Base-by-base conservation (phyloP, 2,329 filamentous ascomycete genomes). In the Cercospora sp. region DNA sequence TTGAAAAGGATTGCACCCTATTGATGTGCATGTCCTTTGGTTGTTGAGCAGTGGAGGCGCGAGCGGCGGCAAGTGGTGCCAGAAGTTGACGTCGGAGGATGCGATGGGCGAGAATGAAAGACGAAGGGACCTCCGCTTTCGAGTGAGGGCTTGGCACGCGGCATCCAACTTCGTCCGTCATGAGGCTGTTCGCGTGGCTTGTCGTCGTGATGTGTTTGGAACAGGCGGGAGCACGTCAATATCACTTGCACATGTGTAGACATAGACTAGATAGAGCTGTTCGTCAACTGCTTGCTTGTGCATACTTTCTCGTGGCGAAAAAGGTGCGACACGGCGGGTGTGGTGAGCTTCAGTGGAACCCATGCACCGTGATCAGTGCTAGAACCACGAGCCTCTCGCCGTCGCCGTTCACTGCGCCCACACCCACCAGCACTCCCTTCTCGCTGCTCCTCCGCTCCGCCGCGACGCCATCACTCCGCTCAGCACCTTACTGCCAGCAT, bases 391-490 rank as follows among this genome's bases (percentile, higher is more conserved):
- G 26, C 51, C 45, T 26, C 45, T 51, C 18, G 45, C 45, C 45
- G 45, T 26, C 45, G 45, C 45, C 45, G 45, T 51, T 51, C 45
- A 20, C 18, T 51, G 28, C 23, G 53, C 16, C 53, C 53, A 30
- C 53, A 30, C 30, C 26, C 53, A 16, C 53, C 53, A 20, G 30
- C 26, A 16, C 53, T 10, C 28, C 26, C 53, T n/a, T 33, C 23
- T 23, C 3, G 75, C 20, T 16, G 26, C 13, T 64, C 28, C 42
- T 55, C 60, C 42, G 18, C 51, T 42, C 45, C 26, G 28, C 62
- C 28, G 31, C 33, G 18, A 57, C 62, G 33, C n/a, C 62, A 64
- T 64, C 62, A 26, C 62, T 64, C 62, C 39, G 16, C 62, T 64
- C 48, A 39, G 51, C 48, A 55, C 51, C 53, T 58, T 33, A 57